Evolutionary conservation across 345 rosid species (phyloP).

Genomic region (Carallia brachiata): DNA sequence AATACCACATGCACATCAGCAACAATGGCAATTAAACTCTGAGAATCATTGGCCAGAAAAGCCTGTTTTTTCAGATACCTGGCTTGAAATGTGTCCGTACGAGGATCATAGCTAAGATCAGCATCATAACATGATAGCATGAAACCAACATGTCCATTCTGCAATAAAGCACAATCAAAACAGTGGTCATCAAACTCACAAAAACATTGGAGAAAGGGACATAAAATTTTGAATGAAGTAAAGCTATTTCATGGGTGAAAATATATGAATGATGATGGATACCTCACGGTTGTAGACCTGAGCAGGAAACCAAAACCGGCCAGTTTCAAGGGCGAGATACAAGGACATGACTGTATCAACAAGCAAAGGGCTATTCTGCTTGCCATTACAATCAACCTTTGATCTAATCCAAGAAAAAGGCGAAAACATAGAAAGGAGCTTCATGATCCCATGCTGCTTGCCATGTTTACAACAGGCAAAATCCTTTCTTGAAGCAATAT

Average conservation of each 20-base stretch:
- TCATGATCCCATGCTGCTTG: conserved; percentile 33
- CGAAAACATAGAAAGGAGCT: conserved; percentile 31
- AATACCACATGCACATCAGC: not conserved
- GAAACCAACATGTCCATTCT: conserved; percentile 89
- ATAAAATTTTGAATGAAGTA: not conserved
- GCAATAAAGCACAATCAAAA: conserved; percentile 24
- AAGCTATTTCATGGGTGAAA: not conserved
- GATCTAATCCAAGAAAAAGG: conserved; percentile 44
- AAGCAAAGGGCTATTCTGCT: conserved; percentile 23
- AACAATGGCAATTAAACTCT: not conserved
- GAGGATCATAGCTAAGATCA: conserved; percentile 58
- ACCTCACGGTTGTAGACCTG: conserved; percentile 95
- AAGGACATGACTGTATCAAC: conserved; percentile 59
- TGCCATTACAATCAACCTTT: conserved; percentile 15
- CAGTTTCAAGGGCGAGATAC: conserved; percentile 75
- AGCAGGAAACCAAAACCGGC: conserved; percentile 83
- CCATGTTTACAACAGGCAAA: conserved; percentile 10
- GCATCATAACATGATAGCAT: conserved; percentile 94
- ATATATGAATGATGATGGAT: not conserved
- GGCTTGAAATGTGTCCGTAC: conserved; percentile 68
- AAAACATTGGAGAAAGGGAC: not conserved
- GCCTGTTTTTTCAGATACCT: conserved; percentile 34
- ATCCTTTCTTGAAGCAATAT: conserved; percentile 36
- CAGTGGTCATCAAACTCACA: not conserved
- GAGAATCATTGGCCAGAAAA: not conserved